A percentile compares a stretch with the other conserved stretches of the same genome.
phyloP scores from a whole-genome alignment of 176 grass and related monocot species.

The Ensete ventricosum region DNA sequence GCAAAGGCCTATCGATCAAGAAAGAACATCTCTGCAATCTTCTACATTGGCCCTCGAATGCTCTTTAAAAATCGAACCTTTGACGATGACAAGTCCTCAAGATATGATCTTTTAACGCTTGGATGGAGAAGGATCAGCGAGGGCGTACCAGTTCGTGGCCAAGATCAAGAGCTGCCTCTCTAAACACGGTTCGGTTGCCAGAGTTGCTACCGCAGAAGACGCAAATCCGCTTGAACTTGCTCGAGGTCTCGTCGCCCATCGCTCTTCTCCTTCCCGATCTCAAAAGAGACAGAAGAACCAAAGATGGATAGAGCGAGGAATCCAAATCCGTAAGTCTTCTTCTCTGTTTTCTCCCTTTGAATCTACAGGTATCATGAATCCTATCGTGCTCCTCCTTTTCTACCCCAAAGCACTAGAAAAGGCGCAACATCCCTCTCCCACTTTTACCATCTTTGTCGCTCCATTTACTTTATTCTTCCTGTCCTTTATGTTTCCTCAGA shows the following conservation, averaged over 20 bases:
- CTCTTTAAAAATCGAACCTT: background rate
- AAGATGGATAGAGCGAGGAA: constrained; percentile 7
- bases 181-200: constrained; percentile 60
- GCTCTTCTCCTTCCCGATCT: constrained; percentile 26
- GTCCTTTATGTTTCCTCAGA: background rate
- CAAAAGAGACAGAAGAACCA: constrained; percentile 5
- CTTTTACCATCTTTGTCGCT: too few species aligned
- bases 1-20: too few species aligned
- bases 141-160: constrained; percentile 70
- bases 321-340: background rate
- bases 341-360: too few species aligned
- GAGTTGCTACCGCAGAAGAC: constrained; percentile 98
- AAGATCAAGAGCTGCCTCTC: constrained; percentile 76
- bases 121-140: background rate
- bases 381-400: too few species aligned
- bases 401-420: too few species aligned
- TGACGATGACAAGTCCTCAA: background rate
- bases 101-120: background rate
- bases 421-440: background rate
- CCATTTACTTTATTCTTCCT: background rate
- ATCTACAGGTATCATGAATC: too few species aligned
- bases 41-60: background rate
- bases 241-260: constrained; percentile 24
- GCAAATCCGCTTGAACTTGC: constrained; percentile 77
- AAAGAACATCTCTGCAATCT: too few species aligned